A percentile compares a stretch with the other conserved stretches of the same genome.
Evolutionary conservation across 495 filamentous ascomycete genomes (phyloP).

Genomic region (Hypoxylon cercidicola): DNA sequence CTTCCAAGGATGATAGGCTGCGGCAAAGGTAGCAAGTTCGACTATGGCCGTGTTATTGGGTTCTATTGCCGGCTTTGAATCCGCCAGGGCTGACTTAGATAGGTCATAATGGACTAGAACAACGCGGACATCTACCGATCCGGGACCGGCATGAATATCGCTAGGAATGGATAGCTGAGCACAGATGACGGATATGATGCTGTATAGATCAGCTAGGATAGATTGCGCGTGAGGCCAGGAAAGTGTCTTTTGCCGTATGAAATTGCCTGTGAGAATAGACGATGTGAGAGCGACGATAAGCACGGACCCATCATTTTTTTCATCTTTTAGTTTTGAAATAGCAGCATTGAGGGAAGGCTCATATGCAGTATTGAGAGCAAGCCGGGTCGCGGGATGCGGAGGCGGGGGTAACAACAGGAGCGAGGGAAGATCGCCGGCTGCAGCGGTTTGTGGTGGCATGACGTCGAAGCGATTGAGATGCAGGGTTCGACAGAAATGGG

Average conservation of each 20-base stretch:
- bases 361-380: constrained; percentile 66
- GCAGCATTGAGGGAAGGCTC: constrained; percentile 60
- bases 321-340: constrained; percentile 55
- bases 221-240: constrained; percentile 71
- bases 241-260: constrained; percentile 59
- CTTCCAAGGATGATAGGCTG: constrained; percentile 73
- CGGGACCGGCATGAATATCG: constrained; percentile 67
- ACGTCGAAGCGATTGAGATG: background rate
- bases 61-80: constrained; percentile 46
- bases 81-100: constrained; percentile 42
- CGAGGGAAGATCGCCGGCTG: constrained; percentile 50
- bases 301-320: constrained; percentile 44
- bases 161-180: constrained; percentile 68
- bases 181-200: constrained; percentile 74
- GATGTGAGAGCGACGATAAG: constrained; percentile 66
- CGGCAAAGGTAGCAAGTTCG: constrained; percentile 71
- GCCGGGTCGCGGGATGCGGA: constrained; percentile 57
- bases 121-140: constrained; percentile 81
- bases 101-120: constrained; percentile 73
- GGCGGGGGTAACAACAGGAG: constrained; percentile 69
- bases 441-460: background rate
- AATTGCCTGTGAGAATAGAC: constrained; percentile 60
- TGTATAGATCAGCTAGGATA: constrained; percentile 81
- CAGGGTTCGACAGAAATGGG: background rate
- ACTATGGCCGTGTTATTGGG: constrained; percentile 66